A percentile compares a stretch with the other conserved stretches of the same genome.
Conservation (phyloP, 2,329 filamentous ascomycete species). For the Alternaria sp. region DNA sequence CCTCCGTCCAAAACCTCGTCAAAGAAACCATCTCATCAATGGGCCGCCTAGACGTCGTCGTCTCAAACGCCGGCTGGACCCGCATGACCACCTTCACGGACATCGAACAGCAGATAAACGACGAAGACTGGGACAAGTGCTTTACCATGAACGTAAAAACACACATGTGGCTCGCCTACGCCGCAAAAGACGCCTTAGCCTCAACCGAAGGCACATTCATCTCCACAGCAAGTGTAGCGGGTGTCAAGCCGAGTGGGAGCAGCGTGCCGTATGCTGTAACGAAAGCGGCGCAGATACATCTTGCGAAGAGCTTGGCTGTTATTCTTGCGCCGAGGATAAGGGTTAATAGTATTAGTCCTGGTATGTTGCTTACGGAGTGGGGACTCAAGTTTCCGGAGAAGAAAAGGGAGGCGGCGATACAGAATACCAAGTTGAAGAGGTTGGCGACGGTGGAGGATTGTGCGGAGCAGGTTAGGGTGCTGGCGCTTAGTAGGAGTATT, state of each 20-base stretch:
- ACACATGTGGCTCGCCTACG: conserved; percentile 60
- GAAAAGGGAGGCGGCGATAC: conserved; percentile 52
- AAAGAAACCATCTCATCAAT: conserved; percentile 53
- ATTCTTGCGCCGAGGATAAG: conserved; percentile 68
- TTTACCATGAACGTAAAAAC: conserved; percentile 67
- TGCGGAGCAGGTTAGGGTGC: conserved; percentile 43
- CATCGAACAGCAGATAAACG: conserved; percentile 62
- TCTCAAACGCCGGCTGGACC: conserved; percentile 66
- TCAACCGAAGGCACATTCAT: conserved; percentile 67
- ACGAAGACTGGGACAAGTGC: conserved; percentile 71
- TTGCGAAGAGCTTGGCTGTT: conserved; percentile 69
- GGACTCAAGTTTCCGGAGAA: conserved; percentile 55
- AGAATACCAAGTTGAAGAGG: conserved; percentile 56
- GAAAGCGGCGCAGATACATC: conserved; percentile 75
- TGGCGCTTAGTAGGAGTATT: conserved; percentile 44
- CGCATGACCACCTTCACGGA: conserved; percentile 65
- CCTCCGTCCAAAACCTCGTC: conserved; percentile 53
- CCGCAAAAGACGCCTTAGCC: conserved; percentile 64
- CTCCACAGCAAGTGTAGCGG: conserved; percentile 68
- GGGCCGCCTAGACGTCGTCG: conserved; percentile 57
- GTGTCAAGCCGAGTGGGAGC: conserved; percentile 69
- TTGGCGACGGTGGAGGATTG: conserved; percentile 61
- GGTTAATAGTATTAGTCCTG: conserved; percentile 69
- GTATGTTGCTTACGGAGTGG: conserved; percentile 67
- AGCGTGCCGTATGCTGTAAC: conserved; percentile 76